Conservation (phyloP, 2,329 filamentous ascomycete genomes). For the Aspergillus sp. region DNA sequence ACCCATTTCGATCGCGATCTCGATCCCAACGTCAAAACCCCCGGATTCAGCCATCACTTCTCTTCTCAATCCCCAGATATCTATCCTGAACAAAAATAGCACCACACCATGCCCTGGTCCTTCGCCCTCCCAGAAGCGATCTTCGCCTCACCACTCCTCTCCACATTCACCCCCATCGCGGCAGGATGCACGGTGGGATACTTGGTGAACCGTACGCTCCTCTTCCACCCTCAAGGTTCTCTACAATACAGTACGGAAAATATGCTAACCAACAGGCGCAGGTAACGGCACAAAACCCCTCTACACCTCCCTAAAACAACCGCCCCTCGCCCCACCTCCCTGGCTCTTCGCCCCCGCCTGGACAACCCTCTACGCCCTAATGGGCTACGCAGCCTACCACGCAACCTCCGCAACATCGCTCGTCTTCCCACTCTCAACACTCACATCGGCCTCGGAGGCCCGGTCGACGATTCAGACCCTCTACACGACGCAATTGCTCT, state of each 20-base stretch:
- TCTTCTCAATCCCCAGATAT: too few relatives aligned
- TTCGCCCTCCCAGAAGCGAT: conserved; percentile 35
- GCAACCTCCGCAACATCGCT: conserved; percentile 44
- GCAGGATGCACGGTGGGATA: conserved; percentile 34
- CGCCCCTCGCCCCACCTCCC: conserved; percentile 60
- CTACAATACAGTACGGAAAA: not conserved
- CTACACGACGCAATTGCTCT: conserved; percentile 81
- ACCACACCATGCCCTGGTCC: conserved; percentile 32
- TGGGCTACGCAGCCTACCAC: conserved; percentile 88
- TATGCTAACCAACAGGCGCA: not conserved
- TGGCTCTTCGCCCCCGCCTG: conserved; percentile 64
- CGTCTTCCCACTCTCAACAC: conserved; percentile 49
- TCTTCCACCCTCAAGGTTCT: too few relatives aligned
- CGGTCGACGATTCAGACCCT: conserved; percentile 64
- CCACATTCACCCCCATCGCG: conserved; percentile 34
- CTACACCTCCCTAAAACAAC: conserved; percentile 47
- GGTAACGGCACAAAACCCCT: conserved; percentile 40
- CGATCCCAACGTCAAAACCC: too few relatives aligned
- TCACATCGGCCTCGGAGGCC: conserved; percentile 58
- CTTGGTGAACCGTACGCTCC: conserved; percentile 34
- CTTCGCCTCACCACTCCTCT: conserved; percentile 36
- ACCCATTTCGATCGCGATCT: too few relatives aligned
- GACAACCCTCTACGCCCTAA: conserved; percentile 66
- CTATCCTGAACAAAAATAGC: too few relatives aligned
- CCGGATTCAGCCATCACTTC: too few relatives aligned